Percentiles rank a stretch among this genome's conserved stretches.
Conservation (phyloP, 805 yeast genomes). For the Suhomyces pyralidae region DNA sequence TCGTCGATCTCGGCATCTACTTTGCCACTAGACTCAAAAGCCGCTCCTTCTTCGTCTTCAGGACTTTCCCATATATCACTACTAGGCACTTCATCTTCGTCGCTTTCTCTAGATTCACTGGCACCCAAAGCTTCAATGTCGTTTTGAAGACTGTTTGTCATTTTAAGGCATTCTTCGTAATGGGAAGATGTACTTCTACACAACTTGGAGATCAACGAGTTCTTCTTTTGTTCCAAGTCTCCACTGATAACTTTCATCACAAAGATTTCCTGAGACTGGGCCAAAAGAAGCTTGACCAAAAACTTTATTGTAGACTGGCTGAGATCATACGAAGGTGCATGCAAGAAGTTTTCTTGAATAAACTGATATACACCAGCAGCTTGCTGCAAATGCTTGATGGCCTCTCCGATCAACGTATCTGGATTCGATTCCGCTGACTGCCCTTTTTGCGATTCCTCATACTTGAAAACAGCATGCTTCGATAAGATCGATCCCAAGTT, state of each 20-base stretch:
- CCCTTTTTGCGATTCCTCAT: conserved; percentile 22
- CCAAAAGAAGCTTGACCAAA: conserved; percentile 63
- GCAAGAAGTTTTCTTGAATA: conserved; percentile 75
- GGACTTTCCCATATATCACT: conserved; percentile 4
- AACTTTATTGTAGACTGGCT: conserved; percentile 65
- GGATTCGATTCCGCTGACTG: conserved; percentile 3
- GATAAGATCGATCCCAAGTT: conserved; percentile 69
- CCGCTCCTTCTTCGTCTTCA: conserved; percentile 1
- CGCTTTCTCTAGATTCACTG: conserved; percentile 4
- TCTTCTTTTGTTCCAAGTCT: conserved; percentile 51
- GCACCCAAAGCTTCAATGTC: conserved; percentile 2
- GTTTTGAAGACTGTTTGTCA: conserved; percentile 30
- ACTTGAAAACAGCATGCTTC: conserved; percentile 41
- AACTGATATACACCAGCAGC: conserved; percentile 77
- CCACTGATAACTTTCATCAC: conserved; percentile 55
- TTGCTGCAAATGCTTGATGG: conserved; percentile 61
- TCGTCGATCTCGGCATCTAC: conserved; percentile 30
- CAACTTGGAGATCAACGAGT: conserved; percentile 71
- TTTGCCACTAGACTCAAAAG: conserved; percentile 6
- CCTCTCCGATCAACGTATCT: conserved; percentile 49
- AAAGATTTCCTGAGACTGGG: conserved; percentile 89
- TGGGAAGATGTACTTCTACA: conserved; percentile 58
- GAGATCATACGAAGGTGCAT: conserved; percentile 83
- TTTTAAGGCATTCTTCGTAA: conserved; percentile 51
- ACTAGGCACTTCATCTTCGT: conserved; percentile 5